These are phyloP conservation scores for Rubia balearica DNA, from an alignment of 305 asterid species.

Conservation along the genomic window DNA sequence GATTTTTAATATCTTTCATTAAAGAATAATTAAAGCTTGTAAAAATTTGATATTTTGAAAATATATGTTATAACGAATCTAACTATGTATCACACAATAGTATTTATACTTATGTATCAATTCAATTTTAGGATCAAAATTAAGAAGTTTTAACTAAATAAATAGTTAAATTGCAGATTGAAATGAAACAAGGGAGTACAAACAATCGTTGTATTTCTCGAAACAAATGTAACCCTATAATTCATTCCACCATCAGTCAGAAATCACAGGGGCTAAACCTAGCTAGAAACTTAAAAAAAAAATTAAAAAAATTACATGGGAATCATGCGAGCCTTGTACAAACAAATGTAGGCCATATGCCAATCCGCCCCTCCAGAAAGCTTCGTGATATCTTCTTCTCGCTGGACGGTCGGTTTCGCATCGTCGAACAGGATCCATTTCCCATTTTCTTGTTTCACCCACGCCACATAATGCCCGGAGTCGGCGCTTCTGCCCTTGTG, in stretches of 20 bases:
- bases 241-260: too few relatives aligned
- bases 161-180: too few relatives aligned
- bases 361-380: neutral
- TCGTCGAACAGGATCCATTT: neutral
- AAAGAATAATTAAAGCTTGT: too few relatives aligned
- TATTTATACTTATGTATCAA: too few relatives aligned
- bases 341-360: neutral
- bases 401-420: neutral
- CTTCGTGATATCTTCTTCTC: neutral
- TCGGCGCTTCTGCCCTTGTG: slow-evolving; percentile 99
- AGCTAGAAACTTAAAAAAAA: neutral
- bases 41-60: too few relatives aligned
- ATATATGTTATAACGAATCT: too few relatives aligned
- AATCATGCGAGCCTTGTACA: neutral
- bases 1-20: too few relatives aligned
- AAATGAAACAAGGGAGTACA: too few relatives aligned
- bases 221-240: neutral
- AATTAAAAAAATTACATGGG: neutral
- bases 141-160: too few relatives aligned
- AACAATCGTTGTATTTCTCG: neutral
- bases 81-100: too few relatives aligned
- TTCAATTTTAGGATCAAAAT: too few relatives aligned
- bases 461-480: slow-evolving; percentile 93
- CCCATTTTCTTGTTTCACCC: slow-evolving; percentile 35
- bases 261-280: neutral